A percentile compares a stretch with the other conserved stretches of the same genome.
These are phyloP conservation scores for Beta corolliflora DNA, from an alignment of 179 eudicot genomes.

Conservation along the genomic window DNA sequence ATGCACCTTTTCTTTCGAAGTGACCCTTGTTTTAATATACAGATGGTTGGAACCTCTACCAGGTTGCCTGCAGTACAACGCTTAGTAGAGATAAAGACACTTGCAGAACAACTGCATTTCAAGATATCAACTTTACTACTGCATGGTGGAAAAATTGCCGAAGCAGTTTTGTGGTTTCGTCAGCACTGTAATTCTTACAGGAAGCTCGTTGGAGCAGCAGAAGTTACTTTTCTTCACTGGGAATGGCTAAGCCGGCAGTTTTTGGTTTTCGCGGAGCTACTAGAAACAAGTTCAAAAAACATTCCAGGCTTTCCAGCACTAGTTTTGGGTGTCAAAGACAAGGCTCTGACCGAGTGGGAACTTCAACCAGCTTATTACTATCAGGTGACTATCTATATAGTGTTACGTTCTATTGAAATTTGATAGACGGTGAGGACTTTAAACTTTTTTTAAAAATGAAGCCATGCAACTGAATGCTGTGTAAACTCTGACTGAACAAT, in stretches of 20 bases:
- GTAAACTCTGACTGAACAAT: not conserved
- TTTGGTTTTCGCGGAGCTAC: constrained; percentile 88
- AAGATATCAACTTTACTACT: constrained; percentile 88
- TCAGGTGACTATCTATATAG: constrained; percentile 53
- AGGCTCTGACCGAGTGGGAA: constrained; percentile 74
- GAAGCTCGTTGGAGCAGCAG: constrained; percentile 73
- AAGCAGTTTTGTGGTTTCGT: constrained; percentile 91
- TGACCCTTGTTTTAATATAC: constrained; percentile 40
- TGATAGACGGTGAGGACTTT: not conserved
- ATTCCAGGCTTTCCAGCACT: constrained; percentile 50
- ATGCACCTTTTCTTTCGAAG: constrained; percentile 24
- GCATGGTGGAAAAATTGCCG: constrained; percentile 86
- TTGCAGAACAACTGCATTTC: constrained; percentile 95
- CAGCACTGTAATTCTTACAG: constrained; percentile 71
- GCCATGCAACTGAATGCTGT: not conserved
- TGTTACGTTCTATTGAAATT: not conserved
- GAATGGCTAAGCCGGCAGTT: constrained; percentile 96
- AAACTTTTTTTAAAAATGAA: not conserved
- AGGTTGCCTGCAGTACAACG: constrained; percentile 91
- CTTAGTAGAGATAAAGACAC: constrained; percentile 79
- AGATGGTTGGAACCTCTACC: constrained; percentile 92
- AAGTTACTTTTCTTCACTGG: constrained; percentile 93
- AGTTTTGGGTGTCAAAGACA: constrained; percentile 47
- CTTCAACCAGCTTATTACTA: constrained; percentile 79
- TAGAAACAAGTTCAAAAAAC: constrained; percentile 77